A percentile compares a stretch with the other conserved stretches of the same genome.
Conservation (phyloP, 2,329 filamentous ascomycete species). For the Aspergillus fumigatus region DNA sequence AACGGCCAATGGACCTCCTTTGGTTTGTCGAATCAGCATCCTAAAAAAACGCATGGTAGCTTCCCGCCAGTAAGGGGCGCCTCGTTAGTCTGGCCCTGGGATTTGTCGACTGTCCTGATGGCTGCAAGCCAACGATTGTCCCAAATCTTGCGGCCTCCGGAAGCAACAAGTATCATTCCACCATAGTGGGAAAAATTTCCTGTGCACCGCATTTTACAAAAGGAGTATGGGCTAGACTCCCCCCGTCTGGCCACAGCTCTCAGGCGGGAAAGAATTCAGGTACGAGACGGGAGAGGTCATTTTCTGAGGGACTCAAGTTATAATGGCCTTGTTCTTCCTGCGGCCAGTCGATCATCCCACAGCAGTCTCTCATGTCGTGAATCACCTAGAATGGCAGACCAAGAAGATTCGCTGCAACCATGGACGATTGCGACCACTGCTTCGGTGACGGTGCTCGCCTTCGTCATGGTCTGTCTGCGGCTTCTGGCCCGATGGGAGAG, state of each 20-base stretch:
- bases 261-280: background rate
- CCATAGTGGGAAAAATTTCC: background rate
- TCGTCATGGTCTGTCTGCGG: conserved; percentile 38
- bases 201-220: background rate
- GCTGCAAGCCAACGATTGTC: background rate
- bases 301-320: background rate
- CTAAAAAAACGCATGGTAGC: background rate
- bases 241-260: background rate
- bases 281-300: background rate
- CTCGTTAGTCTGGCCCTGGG: background rate
- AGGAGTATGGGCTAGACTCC: background rate
- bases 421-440: conserved; percentile 41
- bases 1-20: background rate
- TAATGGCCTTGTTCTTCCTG: background rate
- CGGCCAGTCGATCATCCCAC: background rate
- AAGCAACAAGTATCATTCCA: background rate
- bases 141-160: background rate
- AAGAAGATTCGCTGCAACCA: conserved; percentile 36
- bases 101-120: background rate
- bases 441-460: conserved; percentile 41
- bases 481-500: conserved; percentile 42
- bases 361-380: background rate
- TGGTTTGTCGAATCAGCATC: background rate
- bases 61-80: background rate
- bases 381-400: conserved; percentile 4